A percentile compares a stretch with the other conserved stretches of the same genome.
Conservation (phyloP, 2,329 filamentous ascomycete species). For the Arthroderma uncinatum region DNA sequence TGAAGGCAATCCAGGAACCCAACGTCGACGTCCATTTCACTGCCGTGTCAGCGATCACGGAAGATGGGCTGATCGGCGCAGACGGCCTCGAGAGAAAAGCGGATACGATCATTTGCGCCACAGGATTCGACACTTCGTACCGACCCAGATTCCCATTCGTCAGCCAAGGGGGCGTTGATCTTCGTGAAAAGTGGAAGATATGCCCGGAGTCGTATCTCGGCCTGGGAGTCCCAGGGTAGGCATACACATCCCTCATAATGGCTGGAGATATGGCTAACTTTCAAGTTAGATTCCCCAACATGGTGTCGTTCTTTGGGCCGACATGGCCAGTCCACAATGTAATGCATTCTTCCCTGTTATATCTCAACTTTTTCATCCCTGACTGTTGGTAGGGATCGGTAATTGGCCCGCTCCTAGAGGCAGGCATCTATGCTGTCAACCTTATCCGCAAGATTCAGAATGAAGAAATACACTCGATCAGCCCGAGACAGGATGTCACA, state of each 20-base stretch:
- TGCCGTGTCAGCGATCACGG: constrained; percentile 27
- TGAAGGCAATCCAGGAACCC: constrained; percentile 36
- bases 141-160: constrained; percentile 20
- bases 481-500: constrained; percentile 22
- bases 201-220: constrained; percentile 16
- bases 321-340: constrained; percentile 38
- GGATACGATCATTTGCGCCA: constrained; percentile 25
- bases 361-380: constrained; percentile 16
- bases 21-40: constrained; percentile 28
- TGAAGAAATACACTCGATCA: constrained; percentile 25
- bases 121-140: constrained; percentile 25
- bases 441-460: constrained; percentile 24
- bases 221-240: constrained; percentile 20
- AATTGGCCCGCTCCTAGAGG: constrained; percentile 16
- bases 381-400: constrained; percentile 21
- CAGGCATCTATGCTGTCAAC: constrained; percentile 23
- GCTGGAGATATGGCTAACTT: neutral
- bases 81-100: constrained; percentile 17
- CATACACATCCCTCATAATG: neutral
- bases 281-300: constrained; percentile 23
- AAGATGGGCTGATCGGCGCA: constrained; percentile 19
- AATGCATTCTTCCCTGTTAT: constrained; percentile 9
- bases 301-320: constrained; percentile 25
- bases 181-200: constrained; percentile 13
- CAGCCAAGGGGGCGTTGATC: constrained; percentile 19